Percentiles rank a stretch among this genome's conserved stretches.
phyloP scores from a whole-genome alignment of 352 stramenopile genomes.

The Phytophthora sojae region DNA sequence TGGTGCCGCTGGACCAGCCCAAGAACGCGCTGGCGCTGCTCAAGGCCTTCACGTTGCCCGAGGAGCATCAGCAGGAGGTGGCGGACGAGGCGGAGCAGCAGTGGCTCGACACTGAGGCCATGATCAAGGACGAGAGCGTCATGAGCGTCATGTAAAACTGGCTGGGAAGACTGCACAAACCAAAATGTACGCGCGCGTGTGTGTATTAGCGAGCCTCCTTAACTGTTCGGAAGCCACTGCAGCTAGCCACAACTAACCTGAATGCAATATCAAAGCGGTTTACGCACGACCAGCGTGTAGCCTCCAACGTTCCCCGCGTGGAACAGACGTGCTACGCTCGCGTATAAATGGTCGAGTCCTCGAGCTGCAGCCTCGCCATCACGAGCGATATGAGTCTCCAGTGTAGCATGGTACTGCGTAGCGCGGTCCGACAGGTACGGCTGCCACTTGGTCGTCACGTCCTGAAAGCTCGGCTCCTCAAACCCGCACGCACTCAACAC shows the following conservation, averaged over 20 bases:
- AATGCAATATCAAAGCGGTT: conserved; percentile 38
- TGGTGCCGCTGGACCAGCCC: conserved; percentile 96
- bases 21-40: conserved; percentile 95
- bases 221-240: conserved; percentile 4
- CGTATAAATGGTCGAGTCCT: conserved; percentile 82
- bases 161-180: background rate
- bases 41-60: conserved; percentile 84
- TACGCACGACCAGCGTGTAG: conserved; percentile 57
- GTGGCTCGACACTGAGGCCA: conserved; percentile 32
- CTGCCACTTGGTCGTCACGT: conserved; percentile 74
- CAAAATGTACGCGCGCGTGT: conserved; percentile 12
- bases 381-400: conserved; percentile 55
- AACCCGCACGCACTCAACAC: conserved; percentile 64
- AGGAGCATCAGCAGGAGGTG: conserved; percentile 38
- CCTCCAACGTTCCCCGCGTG: conserved; percentile 65
- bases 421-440: conserved; percentile 61
- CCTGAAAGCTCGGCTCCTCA: conserved; percentile 56
- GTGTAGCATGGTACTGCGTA: conserved; percentile 47
- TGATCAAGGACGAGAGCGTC: conserved; percentile 45
- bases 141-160: conserved; percentile 51
- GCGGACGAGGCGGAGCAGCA: conserved; percentile 27
- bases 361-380: conserved; percentile 65
- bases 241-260: conserved; percentile 18
- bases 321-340: conserved; percentile 64
- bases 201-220: conserved; percentile 10